These are phyloP conservation scores for Didymella lethalis DNA, from an alignment of 2,329 filamentous ascomycete genomes.

Conservation along the genomic window DNA sequence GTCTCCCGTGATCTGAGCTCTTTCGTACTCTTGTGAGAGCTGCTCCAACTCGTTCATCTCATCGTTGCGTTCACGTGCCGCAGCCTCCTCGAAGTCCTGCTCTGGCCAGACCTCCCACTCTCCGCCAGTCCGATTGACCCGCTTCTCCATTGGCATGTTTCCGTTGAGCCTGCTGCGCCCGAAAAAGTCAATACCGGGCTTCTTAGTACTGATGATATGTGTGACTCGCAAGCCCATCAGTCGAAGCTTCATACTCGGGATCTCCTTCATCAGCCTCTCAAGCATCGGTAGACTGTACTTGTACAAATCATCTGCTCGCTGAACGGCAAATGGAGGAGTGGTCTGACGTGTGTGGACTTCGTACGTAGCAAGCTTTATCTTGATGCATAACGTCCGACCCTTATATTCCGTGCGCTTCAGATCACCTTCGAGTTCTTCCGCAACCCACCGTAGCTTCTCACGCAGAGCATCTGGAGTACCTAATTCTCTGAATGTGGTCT, in stretches of 20 bases:
- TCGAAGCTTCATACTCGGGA: constrained; percentile 78
- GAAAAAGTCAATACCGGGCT: constrained; percentile 82
- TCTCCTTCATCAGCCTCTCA: constrained; percentile 81
- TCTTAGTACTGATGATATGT: constrained; percentile 85
- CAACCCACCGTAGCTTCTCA: constrained; percentile 79
- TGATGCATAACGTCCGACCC: constrained; percentile 88
- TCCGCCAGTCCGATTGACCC: constrained; percentile 44
- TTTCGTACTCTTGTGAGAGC: constrained; percentile 65
- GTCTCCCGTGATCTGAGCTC: constrained; percentile 22
- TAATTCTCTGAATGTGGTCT: constrained; percentile 88
- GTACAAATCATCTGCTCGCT: constrained; percentile 81
- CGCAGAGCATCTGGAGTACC: constrained; percentile 72
- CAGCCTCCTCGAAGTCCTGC: constrained; percentile 69
- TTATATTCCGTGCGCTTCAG: constrained; percentile 81
- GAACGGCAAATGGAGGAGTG: constrained; percentile 75
- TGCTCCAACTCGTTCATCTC: constrained; percentile 68
- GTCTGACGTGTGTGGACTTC: constrained; percentile 88
- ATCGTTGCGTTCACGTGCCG: constrained; percentile 65
- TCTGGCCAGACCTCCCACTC: constrained; percentile 75
- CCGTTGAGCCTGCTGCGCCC: constrained; percentile 55
- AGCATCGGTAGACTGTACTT: constrained; percentile 83
- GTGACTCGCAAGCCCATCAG: constrained; percentile 91
- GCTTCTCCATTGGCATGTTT: constrained; percentile 18
- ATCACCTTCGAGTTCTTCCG: constrained; percentile 87
- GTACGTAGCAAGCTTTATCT: constrained; percentile 93